Evolutionary conservation across 1,139 yeast genomes (phyloP), one percentile per base, ranked within the genome.

Genomic region (Saccharomycopsis hybrid): DNA sequence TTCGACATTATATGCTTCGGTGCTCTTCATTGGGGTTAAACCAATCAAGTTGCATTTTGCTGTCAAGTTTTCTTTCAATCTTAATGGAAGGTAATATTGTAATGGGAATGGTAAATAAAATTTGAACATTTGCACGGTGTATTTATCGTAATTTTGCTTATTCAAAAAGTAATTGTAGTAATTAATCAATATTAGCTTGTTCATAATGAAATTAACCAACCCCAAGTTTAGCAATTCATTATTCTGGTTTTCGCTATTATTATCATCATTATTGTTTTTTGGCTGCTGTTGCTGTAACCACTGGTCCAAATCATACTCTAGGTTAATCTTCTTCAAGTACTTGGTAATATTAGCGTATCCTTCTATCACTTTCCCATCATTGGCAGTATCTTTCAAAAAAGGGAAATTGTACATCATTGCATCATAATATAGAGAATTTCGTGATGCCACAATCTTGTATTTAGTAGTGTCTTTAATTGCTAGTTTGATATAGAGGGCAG

Each of bases 141-240:
- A 48, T 30, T 33, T 48, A 40, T 43, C 46, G 28, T 46, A 54
- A 33, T 44, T 53, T 5, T 41, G 18, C 24, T 41, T 48, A 31
- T 47, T 51, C 49, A 41, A 45, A 18, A 45, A 41, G 27, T 37
- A 49, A 27, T 41, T 49, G 38, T 49, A 53, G 25, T 41, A 25
- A 11, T 25, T 41, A 11, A 45, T 24, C 35, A 43, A 35, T n/a
- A 24, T 56, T 42, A 53, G 44, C 51, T 58, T 57, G 52, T 56
- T 58, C 53, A 58, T 48, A 55, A 42, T 41, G 29, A 36, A 46
- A 35, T 44, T 49, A 31, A 43, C 11, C 11, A 46, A 25, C 5
- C 43, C 50, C 7, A 31, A 24, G 11, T 46, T 49, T 5, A 43
- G 18, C 44, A 47, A 36, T 9, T 43, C 48, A 11, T 24, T 27